These are phyloP conservation scores for Rutidosis leptorrhynchoides DNA, from an alignment of 129 eudicot species.

Conservation along the genomic window DNA sequence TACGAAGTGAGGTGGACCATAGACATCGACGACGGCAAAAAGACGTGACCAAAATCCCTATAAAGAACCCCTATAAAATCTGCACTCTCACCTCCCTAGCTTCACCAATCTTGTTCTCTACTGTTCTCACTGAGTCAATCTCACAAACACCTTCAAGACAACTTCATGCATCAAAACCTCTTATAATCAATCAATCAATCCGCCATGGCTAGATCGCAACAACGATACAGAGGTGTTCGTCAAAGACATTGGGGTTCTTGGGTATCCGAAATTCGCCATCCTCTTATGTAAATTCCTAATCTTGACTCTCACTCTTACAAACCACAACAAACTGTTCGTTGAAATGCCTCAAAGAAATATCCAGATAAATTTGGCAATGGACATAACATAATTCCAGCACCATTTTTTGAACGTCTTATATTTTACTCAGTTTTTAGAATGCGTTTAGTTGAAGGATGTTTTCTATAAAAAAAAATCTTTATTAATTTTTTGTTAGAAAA, in stretches of 20 bases:
- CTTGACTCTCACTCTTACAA: not conserved
- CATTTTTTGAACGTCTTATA: too few species aligned
- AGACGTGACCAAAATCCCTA: conserved; percentile 43
- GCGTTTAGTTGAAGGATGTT: too few species aligned
- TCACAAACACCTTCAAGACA: conserved; percentile 34
- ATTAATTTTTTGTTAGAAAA: too few species aligned
- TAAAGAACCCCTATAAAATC: conserved; percentile 31
- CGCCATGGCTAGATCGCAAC: conserved; percentile 80
- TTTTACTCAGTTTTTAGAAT: too few species aligned
- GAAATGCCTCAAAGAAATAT: conserved; percentile 15
- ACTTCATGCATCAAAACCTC: not conserved
- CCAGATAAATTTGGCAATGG: too few species aligned
- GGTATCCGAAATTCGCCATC: conserved; percentile 99
- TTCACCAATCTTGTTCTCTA: conserved; percentile 5
- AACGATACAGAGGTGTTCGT: conserved; percentile 87
- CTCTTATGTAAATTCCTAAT: conserved; percentile 52
- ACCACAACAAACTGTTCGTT: conserved; percentile 15
- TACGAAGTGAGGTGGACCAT: conserved; percentile 32
- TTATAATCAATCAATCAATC: conserved; percentile 16
- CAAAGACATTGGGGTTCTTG: conserved; percentile 99
- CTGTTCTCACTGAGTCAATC: conserved; percentile 30
- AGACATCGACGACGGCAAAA: conserved; percentile 45
- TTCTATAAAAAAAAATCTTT: too few species aligned
- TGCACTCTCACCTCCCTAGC: conserved; percentile 7
- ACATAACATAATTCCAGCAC: too few species aligned